phyloP scores from a whole-genome alignment of 306 rosid species.

The Vigna mungo region DNA sequence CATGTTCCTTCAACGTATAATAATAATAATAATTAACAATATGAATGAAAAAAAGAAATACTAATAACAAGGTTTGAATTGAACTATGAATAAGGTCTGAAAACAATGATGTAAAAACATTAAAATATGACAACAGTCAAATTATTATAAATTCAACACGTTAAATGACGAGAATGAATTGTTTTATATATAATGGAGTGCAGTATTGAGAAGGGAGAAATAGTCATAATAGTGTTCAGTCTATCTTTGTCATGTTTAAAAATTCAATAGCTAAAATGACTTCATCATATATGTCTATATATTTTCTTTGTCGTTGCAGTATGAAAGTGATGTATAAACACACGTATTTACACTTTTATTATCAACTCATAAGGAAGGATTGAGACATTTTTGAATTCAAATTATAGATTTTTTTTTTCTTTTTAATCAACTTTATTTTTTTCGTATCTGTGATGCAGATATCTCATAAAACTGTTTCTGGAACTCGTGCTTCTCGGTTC shows the following conservation, averaged over 20 bases:
- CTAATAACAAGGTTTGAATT: slow-evolving; percentile 10
- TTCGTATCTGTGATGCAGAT: slow-evolving; percentile 23
- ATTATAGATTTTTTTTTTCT: background rate
- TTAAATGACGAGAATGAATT: slow-evolving; percentile 11
- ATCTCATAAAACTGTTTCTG: background rate
- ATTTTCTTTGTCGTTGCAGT: background rate
- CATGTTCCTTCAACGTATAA: background rate
- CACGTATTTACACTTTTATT: background rate
- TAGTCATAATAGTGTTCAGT: slow-evolving; percentile 14
- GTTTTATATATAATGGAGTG: background rate
- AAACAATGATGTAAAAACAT: background rate
- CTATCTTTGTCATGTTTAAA: slow-evolving; percentile 33
- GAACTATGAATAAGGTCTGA: slow-evolving; percentile 31
- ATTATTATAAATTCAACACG: slow-evolving; percentile 23
- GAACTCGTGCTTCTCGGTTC: slow-evolving; percentile 10
- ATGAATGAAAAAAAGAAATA: background rate
- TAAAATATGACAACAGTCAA: slow-evolving; percentile 35
- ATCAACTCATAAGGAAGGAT: background rate
- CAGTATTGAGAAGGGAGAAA: slow-evolving; percentile 11
- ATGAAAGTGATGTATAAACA: background rate
- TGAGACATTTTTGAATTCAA: background rate
- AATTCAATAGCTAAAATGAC: slow-evolving; percentile 23
- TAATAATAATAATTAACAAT: background rate
- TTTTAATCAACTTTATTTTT: background rate
- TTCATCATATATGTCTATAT: slow-evolving; percentile 20